These are phyloP conservation scores for Amanita polypyramis DNA, from an alignment of 768 basidiomycete genomes.

Conservation along the genomic window DNA sequence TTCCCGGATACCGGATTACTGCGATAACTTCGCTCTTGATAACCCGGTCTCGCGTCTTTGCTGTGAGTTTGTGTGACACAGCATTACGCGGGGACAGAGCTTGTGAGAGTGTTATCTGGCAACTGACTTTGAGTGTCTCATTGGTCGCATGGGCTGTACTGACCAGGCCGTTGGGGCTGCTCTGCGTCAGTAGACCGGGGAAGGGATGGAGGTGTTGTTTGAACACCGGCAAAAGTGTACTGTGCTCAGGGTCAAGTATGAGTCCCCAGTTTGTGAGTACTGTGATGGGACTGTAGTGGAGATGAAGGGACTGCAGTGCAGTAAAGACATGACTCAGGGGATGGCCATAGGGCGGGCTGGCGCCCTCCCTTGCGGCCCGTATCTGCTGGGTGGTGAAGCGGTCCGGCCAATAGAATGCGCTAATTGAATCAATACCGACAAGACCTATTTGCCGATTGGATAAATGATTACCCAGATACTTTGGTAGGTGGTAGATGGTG, in stretches of 20 bases:
- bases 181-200: constrained; percentile 4
- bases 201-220: constrained; percentile 40
- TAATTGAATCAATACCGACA: constrained; percentile 67
- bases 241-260: constrained; percentile 3
- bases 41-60: neutral
- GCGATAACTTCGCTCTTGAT: constrained; percentile 15
- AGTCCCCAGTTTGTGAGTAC: constrained; percentile 60
- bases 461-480: constrained; percentile 38
- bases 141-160: neutral
- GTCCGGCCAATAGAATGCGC: constrained; percentile 72
- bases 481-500: constrained; percentile 48
- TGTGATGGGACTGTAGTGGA: constrained; percentile 37
- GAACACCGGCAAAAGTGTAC: constrained; percentile 19
- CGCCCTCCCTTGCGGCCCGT: constrained; percentile 10
- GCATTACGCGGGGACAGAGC: neutral
- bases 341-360: constrained; percentile 9
- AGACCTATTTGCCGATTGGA: constrained; percentile 49
- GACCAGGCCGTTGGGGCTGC: neutral
- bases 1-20: constrained; percentile 18
- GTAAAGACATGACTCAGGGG: constrained; percentile 36
- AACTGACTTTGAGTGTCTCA: constrained; percentile 9
- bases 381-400: constrained; percentile 51
- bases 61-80: neutral
- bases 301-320: constrained; percentile 38
- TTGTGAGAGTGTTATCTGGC: constrained; percentile 11